Evolutionary conservation across 257 asterid genomes (phyloP).

Genomic region (Solanum chiquidenum): DNA sequence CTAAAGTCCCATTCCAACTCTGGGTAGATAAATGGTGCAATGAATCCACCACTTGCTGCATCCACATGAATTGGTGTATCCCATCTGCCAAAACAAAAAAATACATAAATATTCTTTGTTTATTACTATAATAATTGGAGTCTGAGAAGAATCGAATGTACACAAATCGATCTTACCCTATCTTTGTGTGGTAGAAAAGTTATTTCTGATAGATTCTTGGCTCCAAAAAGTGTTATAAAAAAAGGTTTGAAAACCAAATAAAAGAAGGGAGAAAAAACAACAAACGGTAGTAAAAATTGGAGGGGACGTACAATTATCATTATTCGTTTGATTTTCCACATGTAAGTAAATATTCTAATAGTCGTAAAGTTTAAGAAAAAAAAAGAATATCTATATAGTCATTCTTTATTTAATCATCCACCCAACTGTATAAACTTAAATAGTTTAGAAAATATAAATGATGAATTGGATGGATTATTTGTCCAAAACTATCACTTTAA

Average conservation of each 20-base stretch:
- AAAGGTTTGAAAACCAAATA: too few relatives aligned
- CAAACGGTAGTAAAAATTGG: neutral
- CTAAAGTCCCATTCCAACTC: slow-evolving; percentile 29
- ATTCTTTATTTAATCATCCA: too few relatives aligned
- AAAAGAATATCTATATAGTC: too few relatives aligned
- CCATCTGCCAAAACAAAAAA: slow-evolving; percentile 6
- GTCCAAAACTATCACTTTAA: neutral
- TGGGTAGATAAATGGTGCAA: slow-evolving; percentile 24
- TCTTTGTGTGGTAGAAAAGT: neutral
- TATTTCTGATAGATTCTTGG: neutral
- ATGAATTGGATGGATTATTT: neutral
- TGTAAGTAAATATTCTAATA: too few relatives aligned
- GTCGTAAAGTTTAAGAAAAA: too few relatives aligned
- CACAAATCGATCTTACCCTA: too few relatives aligned
- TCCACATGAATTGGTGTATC: slow-evolving; percentile 33
- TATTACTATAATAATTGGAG: too few relatives aligned
- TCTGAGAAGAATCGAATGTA: neutral
- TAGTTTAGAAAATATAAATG: neutral
- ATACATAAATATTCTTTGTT: neutral
- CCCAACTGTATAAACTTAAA: too few relatives aligned
- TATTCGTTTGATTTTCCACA: too few relatives aligned
- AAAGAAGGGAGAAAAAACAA: neutral
- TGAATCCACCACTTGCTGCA: slow-evolving; percentile 35
- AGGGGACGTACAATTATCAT: neutral
- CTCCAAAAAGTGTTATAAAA: too few relatives aligned